phyloP scores from a whole-genome alignment of 2,329 filamentous ascomycete species.

The Neofusicoccum ribis region DNA sequence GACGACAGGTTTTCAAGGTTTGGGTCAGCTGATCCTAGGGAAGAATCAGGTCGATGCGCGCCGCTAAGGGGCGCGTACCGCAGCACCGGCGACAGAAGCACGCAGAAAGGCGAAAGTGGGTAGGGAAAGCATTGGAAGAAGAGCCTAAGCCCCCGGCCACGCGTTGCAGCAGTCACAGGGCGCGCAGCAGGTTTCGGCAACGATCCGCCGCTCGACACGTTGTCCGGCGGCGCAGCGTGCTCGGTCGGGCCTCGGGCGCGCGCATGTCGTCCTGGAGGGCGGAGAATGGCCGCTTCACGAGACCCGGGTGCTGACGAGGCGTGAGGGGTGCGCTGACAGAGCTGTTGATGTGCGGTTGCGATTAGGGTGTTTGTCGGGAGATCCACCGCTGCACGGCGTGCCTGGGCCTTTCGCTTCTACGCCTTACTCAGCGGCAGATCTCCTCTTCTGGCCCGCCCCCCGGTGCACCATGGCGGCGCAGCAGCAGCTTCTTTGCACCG shows the following conservation, averaged over 20 bases:
- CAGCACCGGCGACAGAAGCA: background rate
- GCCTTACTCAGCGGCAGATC: conserved; percentile 14
- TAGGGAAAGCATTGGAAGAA: background rate
- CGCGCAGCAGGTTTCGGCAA: background rate
- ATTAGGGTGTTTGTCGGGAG: conserved; percentile 15
- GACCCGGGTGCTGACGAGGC: background rate
- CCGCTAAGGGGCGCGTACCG: background rate
- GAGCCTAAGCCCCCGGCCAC: background rate
- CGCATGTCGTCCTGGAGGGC: background rate
- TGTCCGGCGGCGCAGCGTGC: background rate
- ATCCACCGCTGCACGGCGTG: conserved; percentile 4
- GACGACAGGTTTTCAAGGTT: background rate
- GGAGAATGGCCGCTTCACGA: background rate
- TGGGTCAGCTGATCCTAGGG: conserved; percentile 3
- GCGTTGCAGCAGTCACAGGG: background rate
- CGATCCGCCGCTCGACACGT: conserved; percentile 3
- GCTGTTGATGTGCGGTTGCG: background rate
- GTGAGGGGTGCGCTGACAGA: background rate
- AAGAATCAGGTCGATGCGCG: background rate
- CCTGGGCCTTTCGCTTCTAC: conserved; percentile 7
- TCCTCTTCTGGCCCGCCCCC: background rate
- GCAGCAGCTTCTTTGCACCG: background rate
- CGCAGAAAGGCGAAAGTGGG: background rate
- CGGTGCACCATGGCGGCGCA: background rate
- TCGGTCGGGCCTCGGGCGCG: background rate